These are phyloP conservation scores for Venturia nashicola DNA, from an alignment of 2,329 filamentous ascomycete species.

Conservation along the genomic window DNA sequence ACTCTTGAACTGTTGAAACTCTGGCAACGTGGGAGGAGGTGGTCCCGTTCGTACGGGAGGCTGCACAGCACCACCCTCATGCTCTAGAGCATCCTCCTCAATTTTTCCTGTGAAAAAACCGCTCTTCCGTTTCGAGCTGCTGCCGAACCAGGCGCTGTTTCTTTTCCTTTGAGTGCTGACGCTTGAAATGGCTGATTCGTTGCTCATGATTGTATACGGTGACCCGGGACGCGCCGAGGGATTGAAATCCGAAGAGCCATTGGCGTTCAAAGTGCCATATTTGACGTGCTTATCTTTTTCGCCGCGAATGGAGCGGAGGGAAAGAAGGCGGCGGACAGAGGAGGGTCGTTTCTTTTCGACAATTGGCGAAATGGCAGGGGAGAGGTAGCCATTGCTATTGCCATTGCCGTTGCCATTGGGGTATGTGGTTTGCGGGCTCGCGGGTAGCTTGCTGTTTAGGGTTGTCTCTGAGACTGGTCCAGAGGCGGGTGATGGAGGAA, in stretches of 20 bases:
- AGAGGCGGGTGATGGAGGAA: neutral
- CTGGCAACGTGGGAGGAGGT: constrained; percentile 27
- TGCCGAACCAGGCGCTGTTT: constrained; percentile 23
- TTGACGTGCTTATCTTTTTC: constrained; percentile 2
- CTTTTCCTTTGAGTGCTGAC: constrained; percentile 21
- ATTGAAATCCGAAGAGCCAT: neutral
- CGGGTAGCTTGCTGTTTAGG: constrained; percentile 1
- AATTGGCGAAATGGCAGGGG: constrained; percentile 18
- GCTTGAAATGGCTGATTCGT: constrained; percentile 11
- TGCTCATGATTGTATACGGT: constrained; percentile 14
- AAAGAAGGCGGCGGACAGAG: constrained; percentile 29
- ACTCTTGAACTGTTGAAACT: constrained; percentile 24
- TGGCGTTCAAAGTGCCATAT: neutral
- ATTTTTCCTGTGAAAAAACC: constrained; percentile 21
- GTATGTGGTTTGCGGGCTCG: neutral
- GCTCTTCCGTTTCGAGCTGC: constrained; percentile 21
- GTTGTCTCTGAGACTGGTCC: neutral
- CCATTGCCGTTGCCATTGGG: neutral
- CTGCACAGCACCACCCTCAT: constrained; percentile 15
- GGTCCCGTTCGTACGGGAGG: constrained; percentile 18
- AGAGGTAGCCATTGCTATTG: constrained; percentile 11
- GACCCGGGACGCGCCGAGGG: constrained; percentile 4
- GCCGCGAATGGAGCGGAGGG: constrained; percentile 17
- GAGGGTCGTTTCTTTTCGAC: constrained; percentile 20
- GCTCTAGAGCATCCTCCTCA: constrained; percentile 15